Evolutionary conservation across 108 stramenopile genomes (phyloP), one percentile per base, ranked within the genome.

Genomic region (Discostella stelligeroides): DNA sequence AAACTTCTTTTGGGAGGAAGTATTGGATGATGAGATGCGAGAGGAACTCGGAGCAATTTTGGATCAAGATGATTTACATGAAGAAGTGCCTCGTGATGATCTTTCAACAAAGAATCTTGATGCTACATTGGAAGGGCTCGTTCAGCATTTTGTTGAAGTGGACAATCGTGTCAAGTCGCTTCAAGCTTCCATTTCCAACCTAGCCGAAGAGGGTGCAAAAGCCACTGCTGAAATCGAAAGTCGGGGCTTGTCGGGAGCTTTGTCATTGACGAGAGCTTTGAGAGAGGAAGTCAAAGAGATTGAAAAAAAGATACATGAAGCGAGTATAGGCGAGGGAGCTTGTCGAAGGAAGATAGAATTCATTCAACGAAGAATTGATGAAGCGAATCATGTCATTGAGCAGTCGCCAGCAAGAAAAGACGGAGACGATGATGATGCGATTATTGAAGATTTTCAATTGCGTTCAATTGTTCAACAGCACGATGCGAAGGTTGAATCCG

Each of bases 131-230:
- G 63, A 49, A 30, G 76, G 64, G 42, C 58, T 55, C 37, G 54
- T 39, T 17, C 20, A 42, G 7, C 69, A 64, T 47, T 70, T 70
- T 29, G 20, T 55, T 12, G 69, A 81, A 12, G 69, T 63, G 20
- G 75, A 64, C n/a, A 81, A 68, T 51, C 53, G 57, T 11, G 80
- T 81, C 20, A 68, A 37, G 13, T 60, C 88, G 43, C 70, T 94
- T 12, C 84, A 90, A 10, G 77, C 82, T 1, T 88, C 88, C 0
- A 91, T 94, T 43, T 63, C 89, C 15, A 86, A 83, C 60, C 68
- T 94, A 27, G 88, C 92, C 11, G 89, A 94, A 63, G 90, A 90
- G 69, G 83, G 68, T 71, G 67, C 79, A 10, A 40, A 76, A 37
- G 82, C 80, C 59, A 41, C 82, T 56, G 61, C 65, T 20, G 90